Conservation (phyloP, 352 stramenopile species). For the Thalassiosira ordinaria region DNA sequence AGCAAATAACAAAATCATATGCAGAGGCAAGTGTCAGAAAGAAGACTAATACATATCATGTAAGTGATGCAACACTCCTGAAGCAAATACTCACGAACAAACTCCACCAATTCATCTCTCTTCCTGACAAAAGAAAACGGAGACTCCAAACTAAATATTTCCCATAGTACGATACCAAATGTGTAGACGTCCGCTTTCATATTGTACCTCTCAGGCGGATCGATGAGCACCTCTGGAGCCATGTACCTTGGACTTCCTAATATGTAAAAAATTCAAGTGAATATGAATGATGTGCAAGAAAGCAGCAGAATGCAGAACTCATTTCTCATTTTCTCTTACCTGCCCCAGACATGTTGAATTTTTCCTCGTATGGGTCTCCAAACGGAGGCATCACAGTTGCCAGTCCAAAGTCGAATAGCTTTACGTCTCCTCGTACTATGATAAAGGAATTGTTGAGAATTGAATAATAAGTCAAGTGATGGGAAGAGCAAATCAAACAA, state of each 20-base stretch:
- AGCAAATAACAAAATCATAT: too few species aligned
- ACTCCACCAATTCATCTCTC: conserved; percentile 15
- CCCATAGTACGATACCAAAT: conserved; percentile 33
- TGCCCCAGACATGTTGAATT: conserved; percentile 42
- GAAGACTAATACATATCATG: too few species aligned
- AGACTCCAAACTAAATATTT: conserved; percentile 26
- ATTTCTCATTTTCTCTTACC: too few species aligned
- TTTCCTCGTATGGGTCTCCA: conserved; percentile 28
- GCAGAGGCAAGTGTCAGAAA: too few species aligned
- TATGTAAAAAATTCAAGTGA: too few species aligned
- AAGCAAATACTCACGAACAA: conserved; percentile 37
- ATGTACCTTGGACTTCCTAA: conserved; percentile 44
- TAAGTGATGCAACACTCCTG: too few species aligned
- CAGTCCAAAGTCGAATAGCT: conserved; percentile 55
- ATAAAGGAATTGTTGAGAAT: too few species aligned
- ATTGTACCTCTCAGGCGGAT: conserved; percentile 22
- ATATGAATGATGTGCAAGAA: too few species aligned
- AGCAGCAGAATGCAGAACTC: too few species aligned
- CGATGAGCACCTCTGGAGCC: conserved; percentile 33
- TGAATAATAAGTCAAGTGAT: not conserved
- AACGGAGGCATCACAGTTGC: conserved; percentile 28
- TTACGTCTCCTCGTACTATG: conserved; percentile 34
- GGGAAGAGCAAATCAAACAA: too few species aligned
- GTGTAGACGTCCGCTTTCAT: conserved; percentile 41
- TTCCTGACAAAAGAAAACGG: conserved; percentile 14